Evolutionary conservation across 176 grass and related monocot species (phyloP).

Genomic region (Carex littledalei): DNA sequence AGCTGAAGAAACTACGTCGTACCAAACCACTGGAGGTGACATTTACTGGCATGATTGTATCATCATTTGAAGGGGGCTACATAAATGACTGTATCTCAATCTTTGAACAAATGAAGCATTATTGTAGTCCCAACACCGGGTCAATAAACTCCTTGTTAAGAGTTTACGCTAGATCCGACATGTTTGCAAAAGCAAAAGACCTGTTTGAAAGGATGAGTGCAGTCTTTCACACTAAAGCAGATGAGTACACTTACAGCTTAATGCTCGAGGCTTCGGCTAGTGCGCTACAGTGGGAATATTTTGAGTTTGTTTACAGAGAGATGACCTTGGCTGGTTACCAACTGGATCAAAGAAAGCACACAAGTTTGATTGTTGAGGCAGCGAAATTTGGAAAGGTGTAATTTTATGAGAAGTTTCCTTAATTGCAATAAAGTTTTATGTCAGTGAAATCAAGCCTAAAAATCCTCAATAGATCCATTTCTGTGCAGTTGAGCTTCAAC

Average conservation of each 20-base stretch:
- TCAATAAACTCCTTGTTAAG: conserved; percentile 89
- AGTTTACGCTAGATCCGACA: conserved; percentile 68
- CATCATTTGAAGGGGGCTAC: conserved; percentile 80
- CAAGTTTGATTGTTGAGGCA: conserved; percentile 60
- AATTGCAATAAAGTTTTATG: not conserved
- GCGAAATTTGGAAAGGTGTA: conserved; percentile 74
- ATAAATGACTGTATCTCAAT: conserved; percentile 69
- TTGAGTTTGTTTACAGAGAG: conserved; percentile 89
- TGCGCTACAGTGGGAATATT: conserved; percentile 92
- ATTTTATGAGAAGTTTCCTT: conserved; percentile 6
- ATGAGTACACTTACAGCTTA: conserved; percentile 65
- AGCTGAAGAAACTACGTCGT: conserved; percentile 58
- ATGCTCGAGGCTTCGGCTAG: conserved; percentile 77
- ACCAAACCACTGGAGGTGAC: conserved; percentile 73
- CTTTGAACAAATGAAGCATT: conserved; percentile 73
- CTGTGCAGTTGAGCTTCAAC: not conserved
- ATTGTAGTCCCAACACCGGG: conserved; percentile 77
- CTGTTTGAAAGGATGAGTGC: conserved; percentile 62
- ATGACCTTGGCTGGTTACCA: conserved; percentile 56
- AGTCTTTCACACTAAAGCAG: conserved; percentile 33
- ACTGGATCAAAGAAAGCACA: conserved; percentile 69
- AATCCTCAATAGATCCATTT: not conserved
- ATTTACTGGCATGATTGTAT: conserved; percentile 95
- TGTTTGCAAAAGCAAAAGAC: conserved; percentile 86
- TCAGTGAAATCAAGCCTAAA: not conserved